Evolutionary conservation across 2,329 filamentous ascomycete genomes (phyloP), one percentile per base, ranked within the genome.

Genomic region (Ustulina deusta): DNA sequence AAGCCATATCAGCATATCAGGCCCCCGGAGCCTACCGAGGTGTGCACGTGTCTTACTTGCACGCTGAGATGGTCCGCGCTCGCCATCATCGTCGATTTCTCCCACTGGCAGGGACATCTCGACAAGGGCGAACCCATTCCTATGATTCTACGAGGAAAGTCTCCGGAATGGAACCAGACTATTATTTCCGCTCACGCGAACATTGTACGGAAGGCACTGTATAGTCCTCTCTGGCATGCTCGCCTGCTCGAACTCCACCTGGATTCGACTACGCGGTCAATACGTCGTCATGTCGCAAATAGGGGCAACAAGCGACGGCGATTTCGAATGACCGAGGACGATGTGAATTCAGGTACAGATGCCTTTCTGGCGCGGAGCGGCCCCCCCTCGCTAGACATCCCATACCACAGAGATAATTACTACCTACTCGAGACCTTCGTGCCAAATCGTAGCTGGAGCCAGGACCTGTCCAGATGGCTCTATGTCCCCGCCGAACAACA

Each of bases 11-110:
- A 85, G 67, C 86, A 89, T 72, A 79, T 89, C 22, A 78, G 78
- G 44, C 69, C 79, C 0, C 82, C 84, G 0, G 81, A 89, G 68
- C 78, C 81, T 0, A 60, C 74, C 11, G 73, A 81, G n/a, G 76
- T 87, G 3, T 90, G 87, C 77, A 87, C 85, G 1, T 90, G 87
- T 72, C 75, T 87, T 29, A 86, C 84, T 0, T 89, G 87, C 72
- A 77, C 86, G 49, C 73, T 87, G 42, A 81, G 84, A 2, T 90
- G 87, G 87, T 86, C 86, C 70, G 83, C 85, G 15, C 81, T 89
- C 6, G 82, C 82, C 65, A 72, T 88, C 0, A 77, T 83, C 13
- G 81, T 89, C 11, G 87, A 90, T 71, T 85, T 89, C 71, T 82
- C 85, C 0, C 79, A 86, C 72, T 89, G 86, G 84, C 87, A 89